Evolutionary conservation across 495 filamentous ascomycete genomes (phyloP).

Genomic region (Neurospora sp.): DNA sequence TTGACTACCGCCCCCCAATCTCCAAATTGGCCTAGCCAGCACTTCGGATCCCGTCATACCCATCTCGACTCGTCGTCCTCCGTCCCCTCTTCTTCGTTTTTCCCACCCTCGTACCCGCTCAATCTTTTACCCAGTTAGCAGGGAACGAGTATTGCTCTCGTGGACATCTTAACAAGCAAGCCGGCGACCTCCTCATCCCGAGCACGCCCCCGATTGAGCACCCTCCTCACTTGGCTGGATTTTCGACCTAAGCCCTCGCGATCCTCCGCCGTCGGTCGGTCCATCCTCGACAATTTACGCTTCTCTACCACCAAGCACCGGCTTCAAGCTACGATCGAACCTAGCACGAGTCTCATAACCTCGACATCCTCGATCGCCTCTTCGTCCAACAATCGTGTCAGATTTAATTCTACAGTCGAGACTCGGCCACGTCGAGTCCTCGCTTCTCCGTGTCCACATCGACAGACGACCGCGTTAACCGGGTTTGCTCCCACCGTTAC

Average conservation of each 20-base stretch:
- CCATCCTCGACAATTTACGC: not conserved
- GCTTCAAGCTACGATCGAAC: not conserved
- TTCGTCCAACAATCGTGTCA: not conserved
- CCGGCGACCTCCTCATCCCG: not conserved
- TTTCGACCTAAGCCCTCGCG: not conserved
- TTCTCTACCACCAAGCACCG: not conserved
- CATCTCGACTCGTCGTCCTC: not conserved
- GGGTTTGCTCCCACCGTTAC: not conserved
- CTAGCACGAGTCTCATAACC: not conserved
- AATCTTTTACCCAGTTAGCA: not conserved
- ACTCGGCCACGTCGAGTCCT: not conserved
- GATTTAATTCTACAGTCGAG: not conserved
- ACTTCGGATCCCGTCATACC: not conserved
- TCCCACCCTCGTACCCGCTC: not conserved
- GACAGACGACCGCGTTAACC: not conserved
- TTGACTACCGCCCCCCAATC: conserved; percentile 10
- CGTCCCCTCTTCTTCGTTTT: not conserved
- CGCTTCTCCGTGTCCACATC: not conserved
- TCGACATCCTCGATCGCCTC: not conserved
- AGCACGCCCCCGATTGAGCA: not conserved
- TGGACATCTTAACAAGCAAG: not conserved
- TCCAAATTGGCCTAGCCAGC: conserved; percentile 11
- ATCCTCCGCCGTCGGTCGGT: not conserved
- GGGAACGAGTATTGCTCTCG: not conserved
- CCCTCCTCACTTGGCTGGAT: not conserved